Evolutionary conservation across 139 green algal species (phyloP).

Genomic region (Penium margaritaceum): DNA sequence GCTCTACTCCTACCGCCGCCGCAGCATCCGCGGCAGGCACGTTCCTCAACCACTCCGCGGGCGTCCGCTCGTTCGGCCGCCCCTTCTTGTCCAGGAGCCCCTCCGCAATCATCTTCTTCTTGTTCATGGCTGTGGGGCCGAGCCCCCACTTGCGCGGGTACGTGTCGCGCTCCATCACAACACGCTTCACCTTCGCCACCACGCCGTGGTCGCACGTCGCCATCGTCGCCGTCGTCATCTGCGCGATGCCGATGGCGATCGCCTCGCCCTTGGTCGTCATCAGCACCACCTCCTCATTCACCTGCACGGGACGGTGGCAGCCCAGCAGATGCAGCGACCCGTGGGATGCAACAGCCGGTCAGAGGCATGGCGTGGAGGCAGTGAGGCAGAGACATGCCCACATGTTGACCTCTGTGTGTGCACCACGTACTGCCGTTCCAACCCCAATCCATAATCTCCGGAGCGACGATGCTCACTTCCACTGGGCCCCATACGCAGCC

Average conservation of each 20-base stretch:
- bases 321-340: too few species aligned
- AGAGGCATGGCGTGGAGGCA: background rate
- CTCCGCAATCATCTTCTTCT: slow-evolving; percentile 94
- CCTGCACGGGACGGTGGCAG: slow-evolving; percentile 64
- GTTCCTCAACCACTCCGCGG: slow-evolving; percentile 77
- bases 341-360: background rate
- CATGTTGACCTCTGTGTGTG: too few species aligned
- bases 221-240: slow-evolving; percentile 94
- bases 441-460: too few species aligned
- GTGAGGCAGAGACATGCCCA: background rate
- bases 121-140: slow-evolving; percentile 82
- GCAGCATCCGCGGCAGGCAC: slow-evolving; percentile 57
- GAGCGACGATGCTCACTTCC: too few species aligned
- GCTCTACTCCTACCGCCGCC: slow-evolving; percentile 13
- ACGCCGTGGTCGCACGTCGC: slow-evolving; percentile 86
- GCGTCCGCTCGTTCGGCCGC: slow-evolving; percentile 85
- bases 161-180: slow-evolving; percentile 99
- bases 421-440: too few species aligned
- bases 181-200: slow-evolving; percentile 92
- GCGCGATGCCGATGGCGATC: slow-evolving; percentile 83
- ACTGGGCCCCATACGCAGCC: background rate
- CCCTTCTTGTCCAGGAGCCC: slow-evolving; percentile 95
- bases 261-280: slow-evolving; percentile 99
- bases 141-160: slow-evolving; percentile 91
- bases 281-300: slow-evolving; percentile 89